Conservation (phyloP, 805 yeast genomes). For the Babjeviella inositovora region DNA sequence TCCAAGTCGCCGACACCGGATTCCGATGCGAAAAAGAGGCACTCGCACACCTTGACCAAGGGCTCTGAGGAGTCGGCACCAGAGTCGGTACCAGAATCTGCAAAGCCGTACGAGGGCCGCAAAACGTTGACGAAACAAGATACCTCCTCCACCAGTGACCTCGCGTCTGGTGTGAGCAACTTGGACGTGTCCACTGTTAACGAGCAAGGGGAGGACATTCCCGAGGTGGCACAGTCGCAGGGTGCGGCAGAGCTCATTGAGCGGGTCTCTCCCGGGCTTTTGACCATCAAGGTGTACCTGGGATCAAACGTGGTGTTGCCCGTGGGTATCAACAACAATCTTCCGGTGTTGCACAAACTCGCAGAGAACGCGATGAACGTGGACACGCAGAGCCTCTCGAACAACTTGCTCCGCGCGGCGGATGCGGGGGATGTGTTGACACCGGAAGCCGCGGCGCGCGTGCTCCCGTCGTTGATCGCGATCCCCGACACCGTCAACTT, state of each 20-base stretch:
- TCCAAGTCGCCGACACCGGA: slow-evolving; percentile 6
- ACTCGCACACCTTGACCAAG: not conserved
- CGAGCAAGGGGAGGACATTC: too few species aligned
- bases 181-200: too few species aligned
- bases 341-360: slow-evolving; percentile 45
- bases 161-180: too few species aligned
- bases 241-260: too few species aligned
- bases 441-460: slow-evolving; percentile 8
- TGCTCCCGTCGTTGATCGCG: slow-evolving; percentile 31
- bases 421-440: slow-evolving; percentile 6
- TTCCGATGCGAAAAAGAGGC: not conserved
- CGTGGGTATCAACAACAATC: slow-evolving; percentile 47
- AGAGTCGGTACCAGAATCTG: not conserved
- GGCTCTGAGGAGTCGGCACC: slow-evolving; percentile 1
- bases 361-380: slow-evolving; percentile 35
- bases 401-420: slow-evolving; percentile 11
- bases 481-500: slow-evolving; percentile 18
- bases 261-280: slow-evolving; percentile 59
- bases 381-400: slow-evolving; percentile 11
- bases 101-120: too few species aligned
- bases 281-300: slow-evolving; percentile 63
- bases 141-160: not conserved
- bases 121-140: too few species aligned
- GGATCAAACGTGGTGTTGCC: slow-evolving; percentile 60
- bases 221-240: slow-evolving; percentile 1